Percentiles rank a stretch among this genome's conserved stretches.
phyloP scores from a whole-genome alignment of 306 rosid genomes.

The Citrullus amarus region DNA sequence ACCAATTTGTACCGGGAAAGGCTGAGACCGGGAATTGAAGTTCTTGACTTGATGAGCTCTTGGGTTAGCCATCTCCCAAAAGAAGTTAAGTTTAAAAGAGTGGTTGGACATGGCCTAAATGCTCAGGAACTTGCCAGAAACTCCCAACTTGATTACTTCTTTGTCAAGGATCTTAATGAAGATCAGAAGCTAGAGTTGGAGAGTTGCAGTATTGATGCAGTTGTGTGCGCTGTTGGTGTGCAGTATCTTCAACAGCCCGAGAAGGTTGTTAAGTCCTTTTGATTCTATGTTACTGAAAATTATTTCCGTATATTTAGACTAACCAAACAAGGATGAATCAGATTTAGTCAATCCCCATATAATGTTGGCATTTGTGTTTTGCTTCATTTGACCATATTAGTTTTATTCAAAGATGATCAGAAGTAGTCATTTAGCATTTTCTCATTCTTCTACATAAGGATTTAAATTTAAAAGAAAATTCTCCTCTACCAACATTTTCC shows the following conservation, averaged over 20 bases:
- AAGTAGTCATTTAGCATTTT: background rate
- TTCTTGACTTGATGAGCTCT: constrained; percentile 88
- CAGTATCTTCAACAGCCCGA: constrained; percentile 96
- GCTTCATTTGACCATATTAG: background rate
- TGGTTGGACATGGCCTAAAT: constrained; percentile 80
- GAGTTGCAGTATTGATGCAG: constrained; percentile 58
- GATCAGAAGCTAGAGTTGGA: constrained; percentile 53
- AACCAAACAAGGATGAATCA: background rate
- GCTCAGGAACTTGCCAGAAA: constrained; percentile 74
- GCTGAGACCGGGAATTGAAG: constrained; percentile 32
- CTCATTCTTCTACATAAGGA: background rate
- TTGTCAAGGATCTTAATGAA: constrained; percentile 70
- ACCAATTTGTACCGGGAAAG: constrained; percentile 50
- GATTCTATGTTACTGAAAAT: background rate
- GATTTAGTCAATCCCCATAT: background rate
- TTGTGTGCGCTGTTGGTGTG: constrained; percentile 70
- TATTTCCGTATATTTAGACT: background rate
- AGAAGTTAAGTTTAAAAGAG: constrained; percentile 44
- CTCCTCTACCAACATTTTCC: background rate
- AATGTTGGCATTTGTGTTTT: background rate
- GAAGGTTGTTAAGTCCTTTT: constrained; percentile 31
- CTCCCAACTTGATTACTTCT: constrained; percentile 47
- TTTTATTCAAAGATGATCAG: background rate
- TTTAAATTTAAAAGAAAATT: background rate
- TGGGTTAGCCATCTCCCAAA: constrained; percentile 77